Conservation (phyloP, 139 green algal species). For the Chlamydomonas sphaeroides region DNA sequence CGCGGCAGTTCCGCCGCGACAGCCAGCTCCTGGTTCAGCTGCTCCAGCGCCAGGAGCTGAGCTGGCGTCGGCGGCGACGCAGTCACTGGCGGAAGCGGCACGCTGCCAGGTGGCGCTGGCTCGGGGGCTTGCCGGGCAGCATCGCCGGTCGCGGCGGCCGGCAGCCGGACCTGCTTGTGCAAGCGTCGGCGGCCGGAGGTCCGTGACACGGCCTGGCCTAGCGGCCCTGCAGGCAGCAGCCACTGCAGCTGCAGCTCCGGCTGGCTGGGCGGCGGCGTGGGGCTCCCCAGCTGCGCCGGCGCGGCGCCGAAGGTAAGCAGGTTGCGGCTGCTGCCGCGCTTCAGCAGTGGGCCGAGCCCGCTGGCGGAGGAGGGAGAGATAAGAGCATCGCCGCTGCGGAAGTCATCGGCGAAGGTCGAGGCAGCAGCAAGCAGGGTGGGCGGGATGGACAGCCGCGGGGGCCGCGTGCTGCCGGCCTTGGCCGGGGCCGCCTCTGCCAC, state of each 20-base stretch:
- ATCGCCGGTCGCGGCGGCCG: too few species aligned
- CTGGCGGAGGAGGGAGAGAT: background rate
- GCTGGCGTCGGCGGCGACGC: too few species aligned
- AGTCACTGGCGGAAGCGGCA: too few species aligned
- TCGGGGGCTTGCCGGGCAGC: too few species aligned
- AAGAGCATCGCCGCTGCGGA: constrained; percentile 14
- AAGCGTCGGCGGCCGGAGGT: background rate
- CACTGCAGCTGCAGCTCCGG: background rate
- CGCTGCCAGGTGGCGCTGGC: too few species aligned
- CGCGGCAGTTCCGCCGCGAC: background rate
- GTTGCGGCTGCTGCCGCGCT: background rate
- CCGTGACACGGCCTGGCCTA: background rate
- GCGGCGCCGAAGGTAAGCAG: too few species aligned
- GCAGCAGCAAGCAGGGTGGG: background rate
- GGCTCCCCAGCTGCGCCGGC: background rate
- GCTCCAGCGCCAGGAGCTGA: background rate
- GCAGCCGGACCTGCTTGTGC: background rate
- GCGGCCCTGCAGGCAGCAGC: background rate
- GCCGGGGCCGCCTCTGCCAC: too few species aligned
- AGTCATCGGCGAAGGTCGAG: constrained; percentile 2
- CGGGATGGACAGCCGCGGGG: background rate
- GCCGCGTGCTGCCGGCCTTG: too few species aligned
- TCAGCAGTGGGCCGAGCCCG: too few species aligned
- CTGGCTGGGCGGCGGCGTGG: background rate
- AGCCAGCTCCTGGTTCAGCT: background rate